Evolutionary conservation across 208 protist species (phyloP), one percentile per base, ranked within the genome.

Genomic region (Dictyostelium gargantuum): DNA sequence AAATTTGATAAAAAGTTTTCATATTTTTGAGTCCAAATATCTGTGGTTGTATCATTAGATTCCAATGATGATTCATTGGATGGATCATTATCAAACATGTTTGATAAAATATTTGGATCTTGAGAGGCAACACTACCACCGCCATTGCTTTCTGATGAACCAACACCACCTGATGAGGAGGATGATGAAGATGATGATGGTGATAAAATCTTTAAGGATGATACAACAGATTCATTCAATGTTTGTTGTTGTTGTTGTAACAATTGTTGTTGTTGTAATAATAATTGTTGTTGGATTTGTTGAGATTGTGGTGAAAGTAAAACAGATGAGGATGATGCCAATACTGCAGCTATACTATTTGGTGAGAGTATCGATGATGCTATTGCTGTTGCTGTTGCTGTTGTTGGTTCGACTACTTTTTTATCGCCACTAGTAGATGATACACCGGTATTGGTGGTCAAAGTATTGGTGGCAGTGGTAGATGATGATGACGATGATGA

Each of bases 1-100:
- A 48, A 42, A 48, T 75, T 75, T 6, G 32, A 75, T 19, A 48
- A 23, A 10, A 66, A 46, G 15, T 56, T 77, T n/a, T 70, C 74
- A 48, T 86, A 86, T 38, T 63, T 86, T 32, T 44, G 21, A 48
- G 66, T n/a, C 81, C 81, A 86, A 5, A 2, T 3, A 38, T 86
- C 68, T 32, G 54, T 58, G 17, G 61, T 54, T 54, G 44, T 15
- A 13, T 76, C 46, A 46, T 44, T 77, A 38, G 74, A 70, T 38
- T 86, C 81, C 48, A 66, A 63, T 13, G 35, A 54, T 19, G 29
- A 26, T 35, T 48, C 74, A 38, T 70, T 58, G 11, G 21, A 50
- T 3, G 80, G 29, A 5, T 85, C 80, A 38, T 15, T 19, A 15
- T 85, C 80, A 85, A 85, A 85, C 35, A 72, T 70, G n/a, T n/a